Evolutionary conservation across 768 basidiomycete species (phyloP).

Genomic region (Thelephora ganbajun): DNA sequence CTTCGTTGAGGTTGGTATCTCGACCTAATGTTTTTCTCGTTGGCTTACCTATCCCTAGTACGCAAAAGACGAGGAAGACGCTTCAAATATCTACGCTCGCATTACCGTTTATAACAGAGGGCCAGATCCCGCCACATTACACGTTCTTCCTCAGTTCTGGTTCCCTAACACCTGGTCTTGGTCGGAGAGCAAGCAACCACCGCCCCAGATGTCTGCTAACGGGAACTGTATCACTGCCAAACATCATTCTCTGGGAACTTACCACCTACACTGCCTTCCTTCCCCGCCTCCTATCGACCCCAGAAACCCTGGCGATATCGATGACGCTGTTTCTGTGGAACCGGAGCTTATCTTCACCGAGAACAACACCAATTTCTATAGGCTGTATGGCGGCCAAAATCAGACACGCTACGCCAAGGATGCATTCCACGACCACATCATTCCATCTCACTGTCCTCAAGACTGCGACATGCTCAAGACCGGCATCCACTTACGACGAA

Average conservation of each 20-base stretch:
- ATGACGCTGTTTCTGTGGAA: conserved; percentile 42
- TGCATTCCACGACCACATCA: conserved; percentile 96
- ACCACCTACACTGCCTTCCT: conserved; percentile 77
- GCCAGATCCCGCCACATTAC: conserved; percentile 85
- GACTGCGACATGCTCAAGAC: conserved; percentile 29
- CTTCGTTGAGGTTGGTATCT: conserved; percentile 73
- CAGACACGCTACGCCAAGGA: conserved; percentile 80
- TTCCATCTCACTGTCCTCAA: conserved; percentile 67
- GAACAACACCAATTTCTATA: conserved; percentile 90
- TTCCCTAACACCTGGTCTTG: conserved; percentile 99
- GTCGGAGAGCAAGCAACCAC: conserved; percentile 51
- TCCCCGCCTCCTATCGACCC: conserved; percentile 71
- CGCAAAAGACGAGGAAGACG: conserved; percentile 90
- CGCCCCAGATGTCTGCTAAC: conserved; percentile 46
- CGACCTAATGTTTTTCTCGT: background rate
- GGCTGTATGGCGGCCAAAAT: conserved; percentile 85
- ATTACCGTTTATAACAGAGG: conserved; percentile 96
- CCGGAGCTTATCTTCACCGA: conserved; percentile 91
- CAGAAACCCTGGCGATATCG: conserved; percentile 42
- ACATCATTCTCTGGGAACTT: conserved; percentile 64
- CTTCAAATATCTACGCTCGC: conserved; percentile 80
- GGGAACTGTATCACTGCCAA: conserved; percentile 50
- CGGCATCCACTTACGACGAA: conserved; percentile 30
- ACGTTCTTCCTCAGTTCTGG: conserved; percentile 92
- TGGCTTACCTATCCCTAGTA: conserved; percentile 39